A percentile compares a stretch with the other conserved stretches of the same genome.
phyloP scores from a whole-genome alignment of 768 basidiomycete species.

The Chalciporus piperatus region DNA sequence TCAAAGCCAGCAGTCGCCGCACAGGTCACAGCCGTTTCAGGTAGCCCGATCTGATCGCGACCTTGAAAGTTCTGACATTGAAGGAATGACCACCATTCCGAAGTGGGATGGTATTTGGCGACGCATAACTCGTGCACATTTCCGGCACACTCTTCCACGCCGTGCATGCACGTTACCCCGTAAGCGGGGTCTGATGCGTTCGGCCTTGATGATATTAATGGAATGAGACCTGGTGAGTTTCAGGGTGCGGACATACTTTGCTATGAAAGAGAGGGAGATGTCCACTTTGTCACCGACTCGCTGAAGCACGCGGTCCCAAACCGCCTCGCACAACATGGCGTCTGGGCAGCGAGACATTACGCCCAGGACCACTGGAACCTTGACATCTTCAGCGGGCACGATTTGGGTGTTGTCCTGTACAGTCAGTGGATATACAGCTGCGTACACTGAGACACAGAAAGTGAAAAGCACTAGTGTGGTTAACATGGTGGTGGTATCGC shows the following conservation, averaged over 20 bases:
- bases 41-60: constrained; percentile 57
- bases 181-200: constrained; percentile 65
- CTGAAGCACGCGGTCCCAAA: constrained; percentile 70
- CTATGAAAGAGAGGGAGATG: constrained; percentile 70
- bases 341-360: constrained; percentile 81
- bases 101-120: constrained; percentile 50
- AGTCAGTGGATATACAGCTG: constrained; percentile 13
- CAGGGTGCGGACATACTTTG: constrained; percentile 47
- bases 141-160: constrained; percentile 76
- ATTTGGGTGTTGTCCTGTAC: constrained; percentile 21
- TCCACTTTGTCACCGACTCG: constrained; percentile 63
- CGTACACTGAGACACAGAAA: constrained; percentile 13
- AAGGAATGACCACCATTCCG: constrained; percentile 81
- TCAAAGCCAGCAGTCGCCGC: constrained; percentile 61
- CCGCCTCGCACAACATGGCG: constrained; percentile 74
- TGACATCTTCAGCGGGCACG: constrained; percentile 23
- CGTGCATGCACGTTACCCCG: constrained; percentile 83
- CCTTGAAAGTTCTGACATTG: constrained; percentile 75
- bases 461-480: constrained; percentile 15
- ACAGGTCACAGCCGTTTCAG: constrained; percentile 64
- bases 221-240: constrained; percentile 1
- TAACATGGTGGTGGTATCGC: constrained; percentile 23
- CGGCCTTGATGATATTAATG: constrained; percentile 39
- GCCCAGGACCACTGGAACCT: constrained; percentile 52
- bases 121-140: constrained; percentile 90